These are phyloP conservation scores for Lepidium sativum DNA, from an alignment of 345 rosid genomes.

Conservation along the genomic window DNA sequence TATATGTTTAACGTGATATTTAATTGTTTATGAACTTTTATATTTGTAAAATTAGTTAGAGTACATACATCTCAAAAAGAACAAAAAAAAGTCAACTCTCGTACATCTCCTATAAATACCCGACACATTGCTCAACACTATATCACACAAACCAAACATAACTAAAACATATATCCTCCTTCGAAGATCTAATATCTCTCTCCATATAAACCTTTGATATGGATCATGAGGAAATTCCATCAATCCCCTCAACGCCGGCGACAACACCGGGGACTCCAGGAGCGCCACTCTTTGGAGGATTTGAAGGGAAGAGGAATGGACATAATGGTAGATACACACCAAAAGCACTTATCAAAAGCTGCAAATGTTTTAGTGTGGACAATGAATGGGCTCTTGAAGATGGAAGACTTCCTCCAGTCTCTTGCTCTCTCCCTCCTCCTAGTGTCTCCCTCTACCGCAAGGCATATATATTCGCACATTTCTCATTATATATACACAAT, in stretches of 20 bases:
- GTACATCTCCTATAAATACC: constrained; percentile 31
- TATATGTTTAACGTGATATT: too few relatives aligned
- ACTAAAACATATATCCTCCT: background rate
- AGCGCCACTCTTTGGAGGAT: constrained; percentile 42
- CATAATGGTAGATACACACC: constrained; percentile 30
- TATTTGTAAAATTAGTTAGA: too few relatives aligned
- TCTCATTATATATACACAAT: background rate
- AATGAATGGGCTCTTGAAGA: constrained; percentile 68
- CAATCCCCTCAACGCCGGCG: constrained; percentile 66
- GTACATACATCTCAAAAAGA: too few relatives aligned
- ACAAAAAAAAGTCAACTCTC: too few relatives aligned
- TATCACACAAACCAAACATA: constrained; percentile 6
- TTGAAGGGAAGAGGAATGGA: constrained; percentile 29
- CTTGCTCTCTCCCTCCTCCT: constrained; percentile 64
- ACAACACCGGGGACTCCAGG: constrained; percentile 67
- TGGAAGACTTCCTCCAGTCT: constrained; percentile 51
- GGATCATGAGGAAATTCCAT: constrained; percentile 56
- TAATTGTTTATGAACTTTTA: too few relatives aligned
- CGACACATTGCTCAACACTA: background rate
- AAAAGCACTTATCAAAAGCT: constrained; percentile 49
- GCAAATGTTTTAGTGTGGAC: constrained; percentile 57
- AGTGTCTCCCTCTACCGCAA: constrained; percentile 64
- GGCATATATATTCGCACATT: constrained; percentile 25
- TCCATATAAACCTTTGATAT: background rate
- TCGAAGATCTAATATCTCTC: constrained; percentile 10